Percentiles rank a stretch among this genome's conserved stretches.
These are phyloP conservation scores for Fusarium nematophilum DNA, from an alignment of 2,329 filamentous ascomycete species.

Conservation along the genomic window DNA sequence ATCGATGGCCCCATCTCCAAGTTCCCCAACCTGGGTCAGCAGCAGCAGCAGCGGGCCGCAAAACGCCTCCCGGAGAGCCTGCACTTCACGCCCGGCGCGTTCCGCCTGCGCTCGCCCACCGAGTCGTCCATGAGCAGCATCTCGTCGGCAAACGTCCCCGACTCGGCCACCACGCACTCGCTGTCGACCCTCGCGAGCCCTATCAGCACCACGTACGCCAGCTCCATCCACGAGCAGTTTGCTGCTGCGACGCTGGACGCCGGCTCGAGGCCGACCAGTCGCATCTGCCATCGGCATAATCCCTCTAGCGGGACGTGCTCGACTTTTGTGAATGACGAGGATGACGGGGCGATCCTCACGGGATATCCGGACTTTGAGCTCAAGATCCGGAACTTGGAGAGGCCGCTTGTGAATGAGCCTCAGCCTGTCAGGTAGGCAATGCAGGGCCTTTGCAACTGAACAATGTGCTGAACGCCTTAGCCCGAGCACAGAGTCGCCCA, in stretches of 20 bases:
- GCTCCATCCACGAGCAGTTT: conserved; percentile 49
- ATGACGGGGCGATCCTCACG: conserved; percentile 43
- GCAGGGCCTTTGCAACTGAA: no score
- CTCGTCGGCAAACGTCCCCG: conserved; percentile 51
- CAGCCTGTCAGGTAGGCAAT: conserved; percentile 25
- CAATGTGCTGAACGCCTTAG: conserved; percentile 24
- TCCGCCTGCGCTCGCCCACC: conserved; percentile 50
- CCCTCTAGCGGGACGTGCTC: conserved; percentile 52
- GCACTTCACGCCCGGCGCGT: conserved; percentile 42
- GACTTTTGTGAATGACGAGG: conserved; percentile 53
- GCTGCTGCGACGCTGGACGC: conserved; percentile 41
- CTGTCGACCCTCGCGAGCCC: conserved; percentile 51
- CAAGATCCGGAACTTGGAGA: conserved; percentile 33
- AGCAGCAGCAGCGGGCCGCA: conserved; percentile 16
- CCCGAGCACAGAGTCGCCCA: conserved; percentile 27
- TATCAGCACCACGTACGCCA: conserved; percentile 51
- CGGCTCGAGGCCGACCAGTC: conserved; percentile 41
- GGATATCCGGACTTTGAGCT: conserved; percentile 44
- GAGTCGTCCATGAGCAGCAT: conserved; percentile 53
- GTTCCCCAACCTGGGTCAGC: conserved; percentile 26
- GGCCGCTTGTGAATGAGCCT: conserved; percentile 12
- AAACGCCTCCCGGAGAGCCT: conserved; percentile 48
- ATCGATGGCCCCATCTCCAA: conserved; percentile 24
- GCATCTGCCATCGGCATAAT: conserved; percentile 48
- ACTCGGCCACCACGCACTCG: conserved; percentile 54